Evolutionary conservation across 306 rosid species (phyloP).

Genomic region (Vicia faba): DNA sequence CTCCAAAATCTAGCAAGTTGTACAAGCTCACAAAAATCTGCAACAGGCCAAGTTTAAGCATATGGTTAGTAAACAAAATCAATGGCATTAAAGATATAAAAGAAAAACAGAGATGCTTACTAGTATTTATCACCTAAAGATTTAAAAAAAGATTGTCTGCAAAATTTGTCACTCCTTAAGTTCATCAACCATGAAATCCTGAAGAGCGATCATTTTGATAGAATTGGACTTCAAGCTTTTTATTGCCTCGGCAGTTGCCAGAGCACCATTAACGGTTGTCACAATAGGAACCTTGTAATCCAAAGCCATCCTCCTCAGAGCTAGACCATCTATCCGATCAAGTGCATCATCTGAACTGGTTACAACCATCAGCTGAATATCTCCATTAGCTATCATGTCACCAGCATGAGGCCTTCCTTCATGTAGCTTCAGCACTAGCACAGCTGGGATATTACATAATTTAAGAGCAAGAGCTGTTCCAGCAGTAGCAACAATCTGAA

Average conservation of each 20-base stretch:
- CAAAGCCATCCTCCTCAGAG: constrained; percentile 84
- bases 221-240: constrained; percentile 69
- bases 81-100: not conserved
- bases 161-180: constrained; percentile 40
- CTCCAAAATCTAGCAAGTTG: constrained; percentile 37
- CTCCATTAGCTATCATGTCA: constrained; percentile 90
- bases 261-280: constrained; percentile 89
- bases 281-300: constrained; percentile 90
- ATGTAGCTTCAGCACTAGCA: constrained; percentile 80
- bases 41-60: constrained; percentile 32
- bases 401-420: constrained; percentile 98
- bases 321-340: constrained; percentile 90
- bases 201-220: constrained; percentile 89
- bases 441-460: constrained; percentile 63
- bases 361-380: constrained; percentile 93
- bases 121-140: constrained; percentile 32
- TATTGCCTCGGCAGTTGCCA: constrained; percentile 95
- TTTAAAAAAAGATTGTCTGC: constrained; percentile 45
- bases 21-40: constrained; percentile 44
- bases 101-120: constrained; percentile 46
- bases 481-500: constrained; percentile 80
- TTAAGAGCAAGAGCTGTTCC: constrained; percentile 82
- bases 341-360: constrained; percentile 92
- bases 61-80: constrained; percentile 23
- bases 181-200: constrained; percentile 64